These are phyloP conservation scores for Trifolium dubium DNA, from an alignment of 306 rosid species.

Conservation along the genomic window DNA sequence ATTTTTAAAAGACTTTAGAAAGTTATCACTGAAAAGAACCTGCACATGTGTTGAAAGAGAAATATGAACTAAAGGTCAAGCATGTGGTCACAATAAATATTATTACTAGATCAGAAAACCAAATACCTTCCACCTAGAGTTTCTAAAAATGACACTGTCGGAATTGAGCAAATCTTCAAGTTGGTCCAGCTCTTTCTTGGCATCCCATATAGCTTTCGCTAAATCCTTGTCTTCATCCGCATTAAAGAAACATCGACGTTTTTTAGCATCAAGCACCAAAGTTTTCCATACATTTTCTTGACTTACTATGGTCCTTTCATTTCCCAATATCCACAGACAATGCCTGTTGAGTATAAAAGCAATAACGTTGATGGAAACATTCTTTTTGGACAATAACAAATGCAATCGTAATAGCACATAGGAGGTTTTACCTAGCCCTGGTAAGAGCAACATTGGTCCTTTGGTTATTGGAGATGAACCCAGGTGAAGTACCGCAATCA, in stretches of 20 bases:
- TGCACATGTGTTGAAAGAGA: conserved; percentile 15
- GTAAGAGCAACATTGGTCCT: conserved; percentile 84
- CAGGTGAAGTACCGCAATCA: conserved; percentile 9
- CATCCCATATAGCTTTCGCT: conserved; percentile 60
- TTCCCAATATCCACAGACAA: conserved; percentile 82
- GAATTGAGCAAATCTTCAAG: conserved; percentile 69
- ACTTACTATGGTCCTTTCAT: conserved; percentile 49
- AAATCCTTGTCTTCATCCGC: conserved; percentile 68
- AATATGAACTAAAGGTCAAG: background rate
- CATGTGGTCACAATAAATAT: background rate
- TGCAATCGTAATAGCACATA: background rate
- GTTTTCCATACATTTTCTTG: conserved; percentile 62
- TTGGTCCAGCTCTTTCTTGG: conserved; percentile 62
- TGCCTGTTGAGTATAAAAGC: conserved; percentile 51
- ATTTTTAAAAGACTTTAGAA: conserved; percentile 71
- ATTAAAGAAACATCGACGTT: conserved; percentile 64
- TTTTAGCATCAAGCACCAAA: conserved; percentile 63
- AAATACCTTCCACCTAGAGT: conserved; percentile 75
- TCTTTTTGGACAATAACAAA: background rate
- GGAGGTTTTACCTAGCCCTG: conserved; percentile 69
- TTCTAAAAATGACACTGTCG: conserved; percentile 60
- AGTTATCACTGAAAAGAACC: conserved; percentile 75
- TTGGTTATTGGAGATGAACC: background rate
- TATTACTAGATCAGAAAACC: background rate
- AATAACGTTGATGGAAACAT: background rate